Conservation (phyloP, 1,284 basidiomycete species). For the Puccinia hordei region DNA sequence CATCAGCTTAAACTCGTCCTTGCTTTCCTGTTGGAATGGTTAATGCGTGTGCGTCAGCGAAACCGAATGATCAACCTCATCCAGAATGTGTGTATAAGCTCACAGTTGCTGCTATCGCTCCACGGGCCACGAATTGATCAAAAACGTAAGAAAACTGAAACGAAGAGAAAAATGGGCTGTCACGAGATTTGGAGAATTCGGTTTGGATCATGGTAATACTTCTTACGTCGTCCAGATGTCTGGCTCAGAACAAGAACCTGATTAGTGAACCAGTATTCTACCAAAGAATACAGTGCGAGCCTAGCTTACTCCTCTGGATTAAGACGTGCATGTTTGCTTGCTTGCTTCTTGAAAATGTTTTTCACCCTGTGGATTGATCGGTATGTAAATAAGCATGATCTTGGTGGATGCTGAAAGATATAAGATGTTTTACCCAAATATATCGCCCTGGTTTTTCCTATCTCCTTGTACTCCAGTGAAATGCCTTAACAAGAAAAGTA, state of each 20-base stretch:
- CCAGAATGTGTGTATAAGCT: not conserved
- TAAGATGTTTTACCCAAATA: constrained; percentile 32
- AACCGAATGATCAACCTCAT: not conserved
- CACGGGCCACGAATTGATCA: not conserved
- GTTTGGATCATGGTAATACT: not conserved
- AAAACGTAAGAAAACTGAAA: constrained; percentile 26
- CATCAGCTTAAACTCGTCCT: constrained; percentile 16
- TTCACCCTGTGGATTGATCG: constrained; percentile 9
- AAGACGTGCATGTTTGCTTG: not conserved
- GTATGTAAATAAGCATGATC: constrained; percentile 1
- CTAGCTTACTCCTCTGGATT: constrained; percentile 20
- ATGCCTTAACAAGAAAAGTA: constrained; percentile 10
- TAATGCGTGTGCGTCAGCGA: not conserved
- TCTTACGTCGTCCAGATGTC: constrained; percentile 16
- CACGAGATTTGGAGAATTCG: not conserved
- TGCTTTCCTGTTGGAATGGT: not conserved
- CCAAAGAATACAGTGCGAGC: not conserved
- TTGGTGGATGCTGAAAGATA: not conserved
- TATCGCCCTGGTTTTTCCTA: constrained; percentile 46
- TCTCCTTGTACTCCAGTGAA: constrained; percentile 48
- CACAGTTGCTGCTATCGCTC: constrained; percentile 3
- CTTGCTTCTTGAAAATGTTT: constrained; percentile 25
- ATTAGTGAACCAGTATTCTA: not conserved
- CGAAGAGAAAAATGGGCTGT: not conserved
- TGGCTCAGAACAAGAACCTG: not conserved